These are phyloP conservation scores for Tetrahymena malaccensis DNA, from an alignment of 73 alveolate genomes.

Conservation along the genomic window DNA sequence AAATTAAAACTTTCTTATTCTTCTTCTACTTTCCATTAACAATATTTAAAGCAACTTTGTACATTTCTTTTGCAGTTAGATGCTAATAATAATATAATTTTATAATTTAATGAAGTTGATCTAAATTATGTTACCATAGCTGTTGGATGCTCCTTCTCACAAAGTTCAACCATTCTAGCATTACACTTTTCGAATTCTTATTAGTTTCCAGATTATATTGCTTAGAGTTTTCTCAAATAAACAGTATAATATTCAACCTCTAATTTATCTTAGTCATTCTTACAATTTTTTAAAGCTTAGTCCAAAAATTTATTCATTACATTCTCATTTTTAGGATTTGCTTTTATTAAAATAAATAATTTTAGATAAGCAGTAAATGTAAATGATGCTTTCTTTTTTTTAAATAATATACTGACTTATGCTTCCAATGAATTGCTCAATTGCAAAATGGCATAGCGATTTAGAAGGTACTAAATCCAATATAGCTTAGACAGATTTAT, in stretches of 20 bases:
- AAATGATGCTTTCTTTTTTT: not conserved
- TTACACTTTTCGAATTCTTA: slow-evolving; percentile 9
- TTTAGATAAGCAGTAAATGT: not conserved
- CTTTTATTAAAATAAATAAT: not conserved
- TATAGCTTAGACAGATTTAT: slow-evolving; percentile 4
- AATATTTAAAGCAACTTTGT: slow-evolving; percentile 39
- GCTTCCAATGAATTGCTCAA: slow-evolving; percentile 30
- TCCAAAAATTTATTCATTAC: slow-evolving; percentile 10
- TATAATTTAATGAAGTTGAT: not conserved
- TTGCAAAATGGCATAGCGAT: slow-evolving; percentile 23
- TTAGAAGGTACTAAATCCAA: slow-evolving; percentile 8
- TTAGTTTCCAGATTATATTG: slow-evolving; percentile 16
- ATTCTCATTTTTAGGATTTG: slow-evolving; percentile 29
- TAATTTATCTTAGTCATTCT: not conserved
- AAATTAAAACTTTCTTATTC: slow-evolving; percentile 8
- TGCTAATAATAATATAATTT: not conserved
- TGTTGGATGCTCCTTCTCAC: not conserved
- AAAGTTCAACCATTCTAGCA: slow-evolving; percentile 9
- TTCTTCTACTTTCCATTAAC: slow-evolving; percentile 13
- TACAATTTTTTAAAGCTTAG: slow-evolving; percentile 15
- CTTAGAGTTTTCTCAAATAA: slow-evolving; percentile 10
- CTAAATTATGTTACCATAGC: not conserved
- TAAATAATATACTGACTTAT: slow-evolving; percentile 3
- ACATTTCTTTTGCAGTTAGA: slow-evolving; percentile 36
- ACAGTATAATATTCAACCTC: slow-evolving; percentile 10